Conservation (phyloP, 1,139 yeast species). For the Magnusiomyces tetraspermus region DNA sequence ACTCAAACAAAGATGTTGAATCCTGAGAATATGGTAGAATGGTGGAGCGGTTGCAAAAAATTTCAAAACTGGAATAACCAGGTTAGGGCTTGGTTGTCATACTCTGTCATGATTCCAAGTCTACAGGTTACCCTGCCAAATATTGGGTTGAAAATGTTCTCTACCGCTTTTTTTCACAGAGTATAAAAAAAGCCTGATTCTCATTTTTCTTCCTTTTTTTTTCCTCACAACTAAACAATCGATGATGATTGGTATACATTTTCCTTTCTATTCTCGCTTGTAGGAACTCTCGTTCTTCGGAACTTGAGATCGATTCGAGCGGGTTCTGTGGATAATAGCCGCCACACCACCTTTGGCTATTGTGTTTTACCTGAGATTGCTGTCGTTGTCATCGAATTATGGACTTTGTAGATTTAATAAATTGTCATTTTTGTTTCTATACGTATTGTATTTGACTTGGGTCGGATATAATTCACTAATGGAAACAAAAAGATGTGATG, state of each 20-base stretch:
- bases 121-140: neutral
- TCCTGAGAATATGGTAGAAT: neutral
- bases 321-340: slow-evolving; percentile 9
- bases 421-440: too few species aligned
- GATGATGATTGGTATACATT: slow-evolving; percentile 7
- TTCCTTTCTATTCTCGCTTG: slow-evolving; percentile 6
- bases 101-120: neutral
- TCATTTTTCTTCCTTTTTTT: slow-evolving; percentile 1
- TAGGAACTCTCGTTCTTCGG: neutral
- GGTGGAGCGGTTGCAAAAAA: neutral
- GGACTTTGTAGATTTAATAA: neutral
- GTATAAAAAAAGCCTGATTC: neutral
- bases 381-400: neutral
- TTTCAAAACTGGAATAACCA: neutral
- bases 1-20: neutral
- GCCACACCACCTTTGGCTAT: slow-evolving; percentile 9
- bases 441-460: too few species aligned
- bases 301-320: neutral
- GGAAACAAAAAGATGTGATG: too few species aligned
- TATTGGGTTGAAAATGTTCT: neutral
- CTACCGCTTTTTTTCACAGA: neutral
- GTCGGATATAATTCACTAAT: too few species aligned
- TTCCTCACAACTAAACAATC: slow-evolving; percentile 8
- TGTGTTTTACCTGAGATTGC: slow-evolving; percentile 6
- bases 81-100: slow-evolving; percentile 1